Evolutionary conservation across 225 moss, liverwort and hornwort species (phyloP), one percentile per base, ranked within the genome.

Genomic region (Lunularia cruciata): DNA sequence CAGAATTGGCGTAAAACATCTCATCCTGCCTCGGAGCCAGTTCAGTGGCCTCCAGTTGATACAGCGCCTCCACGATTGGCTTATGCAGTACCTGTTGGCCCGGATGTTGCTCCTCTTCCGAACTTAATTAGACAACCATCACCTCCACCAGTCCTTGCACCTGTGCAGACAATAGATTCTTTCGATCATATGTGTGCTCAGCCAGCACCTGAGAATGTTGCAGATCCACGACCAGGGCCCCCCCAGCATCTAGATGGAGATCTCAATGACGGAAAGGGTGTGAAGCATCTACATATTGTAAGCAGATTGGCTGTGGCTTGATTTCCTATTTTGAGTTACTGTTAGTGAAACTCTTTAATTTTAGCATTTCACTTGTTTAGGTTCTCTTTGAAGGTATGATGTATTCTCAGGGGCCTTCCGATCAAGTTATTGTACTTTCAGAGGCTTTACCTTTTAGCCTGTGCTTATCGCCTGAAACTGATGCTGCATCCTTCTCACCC

Each of bases 161-260:
- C 86, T 78, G 90, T 98, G 63, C 88, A 88, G 75, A 83, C 76
- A 42, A 51, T 92, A 56, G 86, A 86, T 48, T 25, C 71, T 49
- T 84, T 71, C 72, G 81, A 89, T 72, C 83, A 86, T 57, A 57
- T 60, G 28, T 73, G 75, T 28, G 33, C 73, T 47, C 92, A 86
- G 76, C 69, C 87, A 72, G 80, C 83, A 46, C 87, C 90, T 70
- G 84, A 90, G 37, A 75, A 86, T 58, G 91, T 98, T 72, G 93
- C 98, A 18, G 98, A 98, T 86, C 98, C 98, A 73, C 89, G 98
- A 68, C 98, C 98, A 70, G 90, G 98, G 56, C 87, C 86, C 57
- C 82, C 91, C 54, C 89, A 85, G 73, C 51, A 57, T 72, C 71
- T 84, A 67, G 89, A 85, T 47, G 83, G 85, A 69, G 92, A 86